phyloP scores from a whole-genome alignment of 2,329 filamentous ascomycete species.

The Calycina marina region DNA sequence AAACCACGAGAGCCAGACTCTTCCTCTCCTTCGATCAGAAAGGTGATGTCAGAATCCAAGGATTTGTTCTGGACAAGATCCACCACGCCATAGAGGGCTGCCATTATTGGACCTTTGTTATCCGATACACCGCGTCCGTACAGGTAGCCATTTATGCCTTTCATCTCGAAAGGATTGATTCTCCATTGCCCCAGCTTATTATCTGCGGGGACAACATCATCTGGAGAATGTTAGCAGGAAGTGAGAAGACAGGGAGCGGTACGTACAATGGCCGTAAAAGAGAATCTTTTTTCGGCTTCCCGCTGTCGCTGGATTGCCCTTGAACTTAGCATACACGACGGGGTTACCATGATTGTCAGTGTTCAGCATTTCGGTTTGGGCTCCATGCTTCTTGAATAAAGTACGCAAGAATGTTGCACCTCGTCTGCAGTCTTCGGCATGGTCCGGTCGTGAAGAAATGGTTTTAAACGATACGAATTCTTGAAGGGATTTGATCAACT shows the following conservation, averaged over 20 bases:
- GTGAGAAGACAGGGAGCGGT: not conserved
- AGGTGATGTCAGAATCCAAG: conserved; percentile 77
- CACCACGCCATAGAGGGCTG: conserved; percentile 83
- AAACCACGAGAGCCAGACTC: conserved; percentile 90
- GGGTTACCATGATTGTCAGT: conserved; percentile 68
- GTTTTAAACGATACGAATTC: conserved; percentile 89
- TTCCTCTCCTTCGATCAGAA: conserved; percentile 93
- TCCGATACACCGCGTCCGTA: conserved; percentile 95
- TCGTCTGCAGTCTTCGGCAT: conserved; percentile 80
- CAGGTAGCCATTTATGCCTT: conserved; percentile 78
- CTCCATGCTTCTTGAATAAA: conserved; percentile 84
- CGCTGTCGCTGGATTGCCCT: conserved; percentile 52
- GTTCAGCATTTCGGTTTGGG: conserved; percentile 78
- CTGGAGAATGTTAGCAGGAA: conserved; percentile 6
- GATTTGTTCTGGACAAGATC: conserved; percentile 75
- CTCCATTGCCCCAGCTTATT: conserved; percentile 71
- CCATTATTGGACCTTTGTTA: conserved; percentile 93
- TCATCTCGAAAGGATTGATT: conserved; percentile 77
- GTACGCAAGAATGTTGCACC: conserved; percentile 83
- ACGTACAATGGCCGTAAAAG: conserved; percentile 75
- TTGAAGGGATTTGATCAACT: conserved; percentile 56
- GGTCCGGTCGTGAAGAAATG: conserved; percentile 73
- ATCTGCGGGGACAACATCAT: conserved; percentile 89
- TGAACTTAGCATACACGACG: conserved; percentile 83
- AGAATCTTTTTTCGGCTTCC: conserved; percentile 69